Percentiles rank a stretch among this genome's conserved stretches.
Conservation (phyloP, 257 asterid genomes). For the Paulownia fortunei region DNA sequence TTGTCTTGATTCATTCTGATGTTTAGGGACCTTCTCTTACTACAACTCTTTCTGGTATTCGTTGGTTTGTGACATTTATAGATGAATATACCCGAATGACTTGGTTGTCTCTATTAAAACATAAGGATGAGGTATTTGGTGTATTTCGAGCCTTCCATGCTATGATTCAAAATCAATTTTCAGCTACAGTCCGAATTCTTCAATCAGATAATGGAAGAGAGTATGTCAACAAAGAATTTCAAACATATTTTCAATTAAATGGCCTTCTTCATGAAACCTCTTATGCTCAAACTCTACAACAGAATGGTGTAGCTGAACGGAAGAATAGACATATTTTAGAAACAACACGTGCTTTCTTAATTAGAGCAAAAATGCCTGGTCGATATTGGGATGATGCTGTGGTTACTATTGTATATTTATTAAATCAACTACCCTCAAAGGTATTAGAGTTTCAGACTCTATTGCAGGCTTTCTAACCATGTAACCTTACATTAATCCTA, state of each 20-base stretch:
- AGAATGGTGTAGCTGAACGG: background rate
- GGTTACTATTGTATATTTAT: background rate
- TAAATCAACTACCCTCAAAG: background rate
- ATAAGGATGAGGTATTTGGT: background rate
- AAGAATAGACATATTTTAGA: background rate
- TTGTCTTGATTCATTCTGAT: conserved; percentile 9
- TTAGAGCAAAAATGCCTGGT: background rate
- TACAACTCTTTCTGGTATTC: background rate
- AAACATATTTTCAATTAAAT: background rate
- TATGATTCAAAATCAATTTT: conserved; percentile 12
- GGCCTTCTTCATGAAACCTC: background rate
- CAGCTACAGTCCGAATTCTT: background rate
- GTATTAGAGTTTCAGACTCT: conserved; percentile 11
- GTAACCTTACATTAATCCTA: background rate
- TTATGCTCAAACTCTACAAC: background rate
- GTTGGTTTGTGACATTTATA: background rate
- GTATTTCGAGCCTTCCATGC: background rate
- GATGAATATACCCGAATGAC: conserved; percentile 17
- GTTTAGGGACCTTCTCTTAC: conserved; percentile 18
- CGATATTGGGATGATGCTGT: background rate
- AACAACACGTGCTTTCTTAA: background rate
- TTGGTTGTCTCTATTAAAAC: background rate
- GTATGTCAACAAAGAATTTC: background rate
- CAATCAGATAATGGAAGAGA: conserved; percentile 4
- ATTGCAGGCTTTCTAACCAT: background rate